A percentile compares a stretch with the other conserved stretches of the same genome.
These are phyloP conservation scores for Pyracantha coccinea DNA, from an alignment of 331 rosid species.

Conservation along the genomic window DNA sequence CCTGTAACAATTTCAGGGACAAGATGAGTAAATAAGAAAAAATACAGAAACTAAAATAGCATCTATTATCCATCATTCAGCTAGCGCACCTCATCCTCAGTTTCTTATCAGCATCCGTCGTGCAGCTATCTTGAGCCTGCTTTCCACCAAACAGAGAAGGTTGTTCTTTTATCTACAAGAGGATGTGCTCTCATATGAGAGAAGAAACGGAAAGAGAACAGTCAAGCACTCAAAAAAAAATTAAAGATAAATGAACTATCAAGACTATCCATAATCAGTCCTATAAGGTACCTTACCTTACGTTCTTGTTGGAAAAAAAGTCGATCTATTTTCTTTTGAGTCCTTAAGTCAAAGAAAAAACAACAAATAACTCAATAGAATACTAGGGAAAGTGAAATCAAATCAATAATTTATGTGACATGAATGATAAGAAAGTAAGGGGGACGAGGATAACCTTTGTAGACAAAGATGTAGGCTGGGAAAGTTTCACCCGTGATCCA, in stretches of 20 bases:
- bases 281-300: conserved; percentile 38
- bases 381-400: conserved; percentile 7
- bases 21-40: neutral
- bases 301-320: conserved; percentile 43
- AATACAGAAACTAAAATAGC: neutral
- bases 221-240: neutral
- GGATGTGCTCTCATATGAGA: conserved; percentile 8
- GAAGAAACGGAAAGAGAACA: neutral
- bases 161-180: conserved; percentile 40
- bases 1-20: conserved; percentile 32
- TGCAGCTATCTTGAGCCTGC: conserved; percentile 38
- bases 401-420: neutral
- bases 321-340: conserved; percentile 78
- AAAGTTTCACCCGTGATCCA: conserved; percentile 39
- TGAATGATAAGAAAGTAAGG: conserved; percentile 3
- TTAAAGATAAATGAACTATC: neutral
- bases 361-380: conserved; percentile 38
- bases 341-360: conserved; percentile 53
- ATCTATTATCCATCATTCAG: neutral
- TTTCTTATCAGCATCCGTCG: conserved; percentile 24
- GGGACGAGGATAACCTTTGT: conserved; percentile 52
- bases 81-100: conserved; percentile 35
- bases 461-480: conserved; percentile 27
- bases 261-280: neutral
- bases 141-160: conserved; percentile 48